Percentiles rank a stretch among this genome's conserved stretches.
These are phyloP conservation scores for Polytrichum formosum DNA, from an alignment of 225 moss, liverwort and hornwort genomes.

Conservation along the genomic window DNA sequence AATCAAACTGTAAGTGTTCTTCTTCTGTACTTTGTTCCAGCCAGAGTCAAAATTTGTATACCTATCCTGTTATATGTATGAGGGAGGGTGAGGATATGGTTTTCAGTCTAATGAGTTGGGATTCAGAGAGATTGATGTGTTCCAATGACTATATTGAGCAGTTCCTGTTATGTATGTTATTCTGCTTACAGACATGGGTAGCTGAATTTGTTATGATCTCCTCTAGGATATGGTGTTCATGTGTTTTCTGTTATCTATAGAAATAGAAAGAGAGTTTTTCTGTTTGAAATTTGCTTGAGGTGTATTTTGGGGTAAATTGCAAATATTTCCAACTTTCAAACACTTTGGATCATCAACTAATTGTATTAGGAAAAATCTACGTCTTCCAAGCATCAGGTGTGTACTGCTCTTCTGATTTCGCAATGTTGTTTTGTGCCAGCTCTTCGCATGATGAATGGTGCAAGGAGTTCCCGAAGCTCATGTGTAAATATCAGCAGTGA, in stretches of 20 bases:
- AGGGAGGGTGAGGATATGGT: neutral
- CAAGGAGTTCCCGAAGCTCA: slow-evolving; percentile 40
- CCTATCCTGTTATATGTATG: too few species aligned
- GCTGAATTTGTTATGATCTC: too few species aligned
- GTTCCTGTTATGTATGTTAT: neutral
- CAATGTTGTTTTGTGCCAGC: slow-evolving; percentile 23
- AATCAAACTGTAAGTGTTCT: slow-evolving; percentile 29
- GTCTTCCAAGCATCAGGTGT: slow-evolving; percentile 5
- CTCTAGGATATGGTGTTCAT: too few species aligned
- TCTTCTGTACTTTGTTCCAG: neutral
- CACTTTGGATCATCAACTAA: neutral
- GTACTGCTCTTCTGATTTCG: neutral
- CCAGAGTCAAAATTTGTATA: neutral
- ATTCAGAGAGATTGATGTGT: neutral
- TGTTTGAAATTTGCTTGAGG: too few species aligned
- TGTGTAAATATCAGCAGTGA: slow-evolving; percentile 29
- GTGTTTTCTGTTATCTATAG: too few species aligned
- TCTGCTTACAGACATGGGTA: neutral
- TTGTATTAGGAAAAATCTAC: slow-evolving; percentile 5
- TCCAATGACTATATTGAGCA: neutral
- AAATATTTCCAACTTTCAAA: neutral
- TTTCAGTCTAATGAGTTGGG: neutral
- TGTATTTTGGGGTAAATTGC: neutral
- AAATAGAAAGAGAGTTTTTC: too few species aligned
- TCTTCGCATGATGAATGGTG: slow-evolving; percentile 21